Percentiles rank a stretch among this genome's conserved stretches.
Conservation (phyloP, 352 stramenopile species). For the Globisporangium echinulatum region DNA sequence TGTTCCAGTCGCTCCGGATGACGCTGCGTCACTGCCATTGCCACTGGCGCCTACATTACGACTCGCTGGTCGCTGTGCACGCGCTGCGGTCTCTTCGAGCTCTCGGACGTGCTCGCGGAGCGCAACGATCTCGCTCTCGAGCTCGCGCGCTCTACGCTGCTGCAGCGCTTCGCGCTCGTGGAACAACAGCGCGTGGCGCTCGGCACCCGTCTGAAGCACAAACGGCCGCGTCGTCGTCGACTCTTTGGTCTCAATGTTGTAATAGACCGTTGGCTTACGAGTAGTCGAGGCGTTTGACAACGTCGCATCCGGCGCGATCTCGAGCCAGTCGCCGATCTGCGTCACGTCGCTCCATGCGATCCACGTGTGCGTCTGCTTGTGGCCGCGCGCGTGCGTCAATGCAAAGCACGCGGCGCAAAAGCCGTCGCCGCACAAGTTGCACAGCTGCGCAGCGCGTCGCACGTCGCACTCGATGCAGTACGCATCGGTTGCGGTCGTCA, state of each 20-base stretch:
- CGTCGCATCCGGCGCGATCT: slow-evolving; percentile 50
- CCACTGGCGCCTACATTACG: slow-evolving; percentile 2
- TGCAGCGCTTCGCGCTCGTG: slow-evolving; percentile 47
- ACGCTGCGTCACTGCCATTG: too few species aligned
- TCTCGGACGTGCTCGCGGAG: slow-evolving; percentile 52
- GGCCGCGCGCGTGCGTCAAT: slow-evolving; percentile 42
- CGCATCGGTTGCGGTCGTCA: slow-evolving; percentile 38
- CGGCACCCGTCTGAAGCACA: slow-evolving; percentile 41
- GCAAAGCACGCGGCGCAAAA: slow-evolving; percentile 65
- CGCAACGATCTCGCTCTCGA: slow-evolving; percentile 62
- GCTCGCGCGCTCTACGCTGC: slow-evolving; percentile 40
- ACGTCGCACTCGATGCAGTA: slow-evolving; percentile 74
- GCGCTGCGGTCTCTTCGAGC: slow-evolving; percentile 30
- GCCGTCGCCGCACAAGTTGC: slow-evolving; percentile 73
- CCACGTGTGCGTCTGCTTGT: slow-evolving; percentile 58
- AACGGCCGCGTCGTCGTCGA: slow-evolving; percentile 45
- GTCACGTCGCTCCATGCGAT: slow-evolving; percentile 44
- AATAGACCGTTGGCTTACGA: slow-evolving; percentile 36
- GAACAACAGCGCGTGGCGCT: slow-evolving; percentile 48
- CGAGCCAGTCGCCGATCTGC: slow-evolving; percentile 61
- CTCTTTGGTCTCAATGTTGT: slow-evolving; percentile 79
- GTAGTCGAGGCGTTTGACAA: not conserved
- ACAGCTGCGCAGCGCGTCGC: slow-evolving; percentile 31
- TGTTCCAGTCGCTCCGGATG: slow-evolving; percentile 14
- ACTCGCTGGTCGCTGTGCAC: slow-evolving; percentile 19